Conservation (phyloP, 2,329 filamentous ascomycete species). For the Nothophaeocryptopus gaeumannii region DNA sequence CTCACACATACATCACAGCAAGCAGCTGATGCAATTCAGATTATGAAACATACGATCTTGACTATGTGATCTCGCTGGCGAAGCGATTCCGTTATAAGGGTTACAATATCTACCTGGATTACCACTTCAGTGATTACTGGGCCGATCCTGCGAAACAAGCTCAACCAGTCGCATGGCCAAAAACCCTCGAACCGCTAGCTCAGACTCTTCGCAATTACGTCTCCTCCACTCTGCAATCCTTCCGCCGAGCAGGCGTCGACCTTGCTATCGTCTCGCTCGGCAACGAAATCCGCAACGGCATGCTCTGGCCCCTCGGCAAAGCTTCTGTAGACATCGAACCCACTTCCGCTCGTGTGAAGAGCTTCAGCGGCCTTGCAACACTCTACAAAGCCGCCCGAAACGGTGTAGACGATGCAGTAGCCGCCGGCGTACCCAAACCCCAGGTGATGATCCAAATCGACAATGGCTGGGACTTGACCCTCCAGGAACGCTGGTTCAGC, state of each 20-base stretch:
- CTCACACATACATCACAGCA: too few species aligned
- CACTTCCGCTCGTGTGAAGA: constrained; percentile 29
- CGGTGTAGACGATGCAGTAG: constrained; percentile 34
- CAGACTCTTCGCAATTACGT: constrained; percentile 37
- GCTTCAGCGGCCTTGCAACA: constrained; percentile 36
- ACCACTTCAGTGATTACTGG: constrained; percentile 35
- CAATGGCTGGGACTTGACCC: constrained; percentile 33
- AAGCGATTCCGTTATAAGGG: constrained; percentile 37
- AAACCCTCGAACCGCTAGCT: constrained; percentile 31
- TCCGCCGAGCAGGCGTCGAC: constrained; percentile 40
- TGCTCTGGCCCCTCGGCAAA: constrained; percentile 39
- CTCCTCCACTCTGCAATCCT: constrained; percentile 38
- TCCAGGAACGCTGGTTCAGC: constrained; percentile 34
- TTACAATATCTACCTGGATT: constrained; percentile 40
- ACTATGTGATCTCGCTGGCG: constrained; percentile 36
- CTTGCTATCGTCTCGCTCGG: constrained; percentile 43
- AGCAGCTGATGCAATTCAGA: not conserved
- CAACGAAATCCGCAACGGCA: constrained; percentile 40
- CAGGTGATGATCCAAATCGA: constrained; percentile 38
- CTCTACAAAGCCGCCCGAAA: constrained; percentile 32
- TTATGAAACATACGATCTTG: constrained; percentile 32
- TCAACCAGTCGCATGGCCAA: constrained; percentile 37
- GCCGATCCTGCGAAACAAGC: constrained; percentile 39
- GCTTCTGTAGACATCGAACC: constrained; percentile 38
- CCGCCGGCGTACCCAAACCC: constrained; percentile 31